Evolutionary conservation across 768 basidiomycete genomes (phyloP), one percentile per base, ranked within the genome.

Genomic region (Lactarius hengduanensis): DNA sequence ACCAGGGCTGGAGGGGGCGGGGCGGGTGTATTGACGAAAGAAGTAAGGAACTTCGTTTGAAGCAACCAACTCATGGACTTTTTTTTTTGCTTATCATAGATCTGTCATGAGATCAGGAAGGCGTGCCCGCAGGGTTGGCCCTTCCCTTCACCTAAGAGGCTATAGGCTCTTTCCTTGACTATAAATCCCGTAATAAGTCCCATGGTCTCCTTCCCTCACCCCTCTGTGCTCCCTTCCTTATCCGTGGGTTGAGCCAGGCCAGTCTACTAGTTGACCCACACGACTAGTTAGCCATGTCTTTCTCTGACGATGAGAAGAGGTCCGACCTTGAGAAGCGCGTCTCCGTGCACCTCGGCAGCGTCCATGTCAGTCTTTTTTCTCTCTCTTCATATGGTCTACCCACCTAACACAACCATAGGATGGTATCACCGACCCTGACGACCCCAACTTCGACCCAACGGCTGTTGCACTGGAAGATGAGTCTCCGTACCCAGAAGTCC

Each of bases 401-500:
- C 43, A 3, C 20, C 41, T n/a, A 3, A 9, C 13, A 57, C 18
- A 26, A 22, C 15, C 36, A 11, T 41, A 71, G 22, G 65, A 11
- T 9, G 55, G 70, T 5, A 40, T 74, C 40, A 70, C 72, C 34
- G 72, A 71, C 10, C 75, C 71, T 59, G 75, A 76, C 54, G 77
- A 78, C 61, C 77, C 77, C 45, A 78, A 78, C 69, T 60, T 77
- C 50, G 77, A 77, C 72, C 68, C 70, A 45, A 71, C 74, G 22
- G 72, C 72, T 22, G 66, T 71, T 36, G 57, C 47, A 26, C 68
- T 76, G 59, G 77, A 77, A 72, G 80, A 83, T 63, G 83, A 84
- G 72, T 83, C 82, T 2, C 83, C 83, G 3, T 84, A 84, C 67
- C 80, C 81, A 22, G 83, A 84, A 71, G 83, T 84, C 43, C 77